Percentiles rank a stretch among this genome's conserved stretches.
Conservation (phyloP, 306 rosid species). For the Medicago arabica region DNA sequence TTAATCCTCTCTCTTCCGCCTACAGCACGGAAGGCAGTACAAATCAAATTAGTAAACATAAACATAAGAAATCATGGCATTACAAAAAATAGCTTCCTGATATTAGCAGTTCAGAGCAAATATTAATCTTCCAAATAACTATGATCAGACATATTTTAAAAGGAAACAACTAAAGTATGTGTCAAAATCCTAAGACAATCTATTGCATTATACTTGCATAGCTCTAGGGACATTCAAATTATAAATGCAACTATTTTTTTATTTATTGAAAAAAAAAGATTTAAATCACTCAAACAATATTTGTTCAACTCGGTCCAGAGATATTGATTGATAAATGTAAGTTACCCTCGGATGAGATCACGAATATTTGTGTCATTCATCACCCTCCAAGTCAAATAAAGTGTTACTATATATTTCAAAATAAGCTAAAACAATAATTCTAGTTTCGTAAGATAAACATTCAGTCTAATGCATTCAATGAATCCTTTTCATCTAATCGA, state of each 20-base stretch:
- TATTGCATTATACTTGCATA: background rate
- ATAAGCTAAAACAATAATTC: background rate
- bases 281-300: background rate
- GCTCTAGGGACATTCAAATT: background rate
- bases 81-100: conserved; percentile 10
- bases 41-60: conserved; percentile 33
- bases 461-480: background rate
- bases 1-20: conserved; percentile 93
- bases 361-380: no score
- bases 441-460: background rate
- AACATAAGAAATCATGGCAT: background rate
- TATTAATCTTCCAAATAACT: conserved; percentile 5
- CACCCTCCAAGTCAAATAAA: background rate
- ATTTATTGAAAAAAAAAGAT: background rate
- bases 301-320: background rate
- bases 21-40: conserved; percentile 43
- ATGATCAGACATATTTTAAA: background rate
- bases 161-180: background rate
- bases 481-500: background rate
- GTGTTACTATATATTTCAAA: background rate
- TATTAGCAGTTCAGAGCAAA: conserved; percentile 7
- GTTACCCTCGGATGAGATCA: no score
- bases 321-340: conserved; percentile 1
- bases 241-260: background rate
- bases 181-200: conserved; percentile 19